Conservation (phyloP, 352 stramenopile genomes). For the Pythium aquatile region DNA sequence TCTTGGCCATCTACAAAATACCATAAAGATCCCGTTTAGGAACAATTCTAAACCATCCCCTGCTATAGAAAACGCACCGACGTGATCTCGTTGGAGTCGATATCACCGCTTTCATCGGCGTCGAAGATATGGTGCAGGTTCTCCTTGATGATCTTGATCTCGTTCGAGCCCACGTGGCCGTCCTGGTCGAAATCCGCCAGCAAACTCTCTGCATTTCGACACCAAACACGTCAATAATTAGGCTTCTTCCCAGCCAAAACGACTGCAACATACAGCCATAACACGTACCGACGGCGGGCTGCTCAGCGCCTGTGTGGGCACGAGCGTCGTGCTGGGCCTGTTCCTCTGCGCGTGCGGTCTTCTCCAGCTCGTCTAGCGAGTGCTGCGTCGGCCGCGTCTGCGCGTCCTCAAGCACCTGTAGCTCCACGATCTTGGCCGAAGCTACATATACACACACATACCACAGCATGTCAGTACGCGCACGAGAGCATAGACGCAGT, state of each 20-base stretch:
- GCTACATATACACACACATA: background rate
- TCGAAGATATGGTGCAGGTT: constrained; percentile 82
- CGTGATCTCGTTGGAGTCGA: constrained; percentile 75
- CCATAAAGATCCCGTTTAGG: background rate
- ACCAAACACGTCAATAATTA: background rate
- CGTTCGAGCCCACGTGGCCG: constrained; percentile 60
- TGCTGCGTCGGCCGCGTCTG: constrained; percentile 8
- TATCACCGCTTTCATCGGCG: constrained; percentile 68
- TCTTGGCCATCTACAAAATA: constrained; percentile 39
- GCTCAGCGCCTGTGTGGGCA: background rate
- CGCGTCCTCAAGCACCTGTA: constrained; percentile 25
- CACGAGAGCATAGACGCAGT: too few species aligned
- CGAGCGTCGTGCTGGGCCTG: constrained; percentile 3
- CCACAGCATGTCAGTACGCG: background rate
- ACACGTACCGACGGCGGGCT: constrained; percentile 21
- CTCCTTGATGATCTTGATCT: constrained; percentile 82
- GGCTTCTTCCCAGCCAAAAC: background rate
- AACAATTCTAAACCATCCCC: too few species aligned
- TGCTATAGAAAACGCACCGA: constrained; percentile 24
- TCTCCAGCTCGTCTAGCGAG: constrained; percentile 25
- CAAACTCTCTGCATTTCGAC: constrained; percentile 46
- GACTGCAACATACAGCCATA: background rate
- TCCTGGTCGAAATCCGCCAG: constrained; percentile 82
- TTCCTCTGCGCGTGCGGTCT: constrained; percentile 22
- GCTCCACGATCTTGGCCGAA: constrained; percentile 17